phyloP scores from a whole-genome alignment of 2,329 filamentous ascomycete genomes.

The Talaromyces sp. region DNA sequence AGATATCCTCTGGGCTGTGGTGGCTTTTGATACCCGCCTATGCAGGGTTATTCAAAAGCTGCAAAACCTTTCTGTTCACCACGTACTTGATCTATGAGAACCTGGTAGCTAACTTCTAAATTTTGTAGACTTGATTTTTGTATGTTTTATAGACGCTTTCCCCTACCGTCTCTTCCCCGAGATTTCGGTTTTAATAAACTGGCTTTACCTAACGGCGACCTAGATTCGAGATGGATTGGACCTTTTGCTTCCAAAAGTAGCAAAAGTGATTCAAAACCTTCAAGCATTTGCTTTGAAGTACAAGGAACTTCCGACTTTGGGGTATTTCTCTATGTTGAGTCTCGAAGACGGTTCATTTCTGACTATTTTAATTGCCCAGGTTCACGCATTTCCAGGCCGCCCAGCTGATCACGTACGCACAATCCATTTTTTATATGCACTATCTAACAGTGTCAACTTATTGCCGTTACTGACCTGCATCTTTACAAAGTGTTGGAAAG shows the following conservation, averaged over 20 bases:
- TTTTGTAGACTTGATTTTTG: neutral
- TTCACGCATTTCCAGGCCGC: constrained; percentile 25
- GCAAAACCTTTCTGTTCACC: neutral
- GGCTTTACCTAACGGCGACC: constrained; percentile 38
- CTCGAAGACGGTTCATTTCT: neutral
- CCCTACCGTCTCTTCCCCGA: neutral
- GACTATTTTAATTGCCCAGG: neutral
- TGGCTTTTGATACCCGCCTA: neutral
- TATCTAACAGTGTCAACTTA: constrained; percentile 42
- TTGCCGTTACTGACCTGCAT: neutral
- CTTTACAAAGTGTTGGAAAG: constrained; percentile 15
- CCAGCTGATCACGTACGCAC: constrained; percentile 54
- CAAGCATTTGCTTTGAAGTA: constrained; percentile 65
- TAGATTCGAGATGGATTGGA: constrained; percentile 69
- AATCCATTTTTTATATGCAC: no score
- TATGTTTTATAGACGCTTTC: neutral
- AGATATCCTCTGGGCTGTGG: neutral
- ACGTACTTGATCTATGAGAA: neutral
- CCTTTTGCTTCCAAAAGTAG: constrained; percentile 70
- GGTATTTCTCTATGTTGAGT: neutral
- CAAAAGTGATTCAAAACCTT: constrained; percentile 71
- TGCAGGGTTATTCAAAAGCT: neutral
- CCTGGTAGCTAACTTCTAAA: neutral
- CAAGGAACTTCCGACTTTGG: constrained; percentile 50
- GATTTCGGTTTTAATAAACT: neutral